Evolutionary conservation across 2,329 filamentous ascomycete species (phyloP).

Genomic region (Paracoccidioides brasiliensis): DNA sequence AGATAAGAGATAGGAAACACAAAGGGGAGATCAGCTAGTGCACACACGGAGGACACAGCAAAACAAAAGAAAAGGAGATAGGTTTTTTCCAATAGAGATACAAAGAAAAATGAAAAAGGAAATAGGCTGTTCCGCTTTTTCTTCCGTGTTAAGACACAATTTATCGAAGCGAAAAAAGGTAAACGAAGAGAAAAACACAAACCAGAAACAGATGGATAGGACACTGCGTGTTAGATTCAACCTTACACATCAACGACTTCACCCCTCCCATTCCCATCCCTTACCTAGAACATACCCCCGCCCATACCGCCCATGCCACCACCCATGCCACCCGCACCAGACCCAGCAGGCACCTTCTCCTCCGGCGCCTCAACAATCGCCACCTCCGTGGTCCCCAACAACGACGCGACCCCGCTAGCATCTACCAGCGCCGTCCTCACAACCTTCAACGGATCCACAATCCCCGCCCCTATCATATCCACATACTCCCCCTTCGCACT

Average conservation of each 20-base stretch:
- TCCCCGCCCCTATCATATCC: slow-evolving; percentile 95
- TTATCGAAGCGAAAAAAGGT: background rate
- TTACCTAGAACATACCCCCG: slow-evolving; percentile 48
- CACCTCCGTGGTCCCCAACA: slow-evolving; percentile 95
- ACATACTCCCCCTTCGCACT: slow-evolving; percentile 95
- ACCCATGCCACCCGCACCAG: slow-evolving; percentile 34
- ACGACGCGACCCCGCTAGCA: slow-evolving; percentile 87
- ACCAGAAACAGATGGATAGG: background rate
- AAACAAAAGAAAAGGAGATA: too few species aligned
- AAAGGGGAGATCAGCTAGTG: too few species aligned
- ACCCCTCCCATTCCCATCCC: too few species aligned
- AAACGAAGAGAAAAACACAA: background rate
- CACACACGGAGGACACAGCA: too few species aligned
- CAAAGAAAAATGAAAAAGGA: background rate
- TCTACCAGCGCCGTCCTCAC: slow-evolving; percentile 92
- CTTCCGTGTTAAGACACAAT: background rate
- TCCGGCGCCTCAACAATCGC: slow-evolving; percentile 93
- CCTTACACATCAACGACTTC: too few species aligned
- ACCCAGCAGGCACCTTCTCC: slow-evolving; percentile 59
- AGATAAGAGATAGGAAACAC: too few species aligned
- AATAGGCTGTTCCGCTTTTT: background rate
- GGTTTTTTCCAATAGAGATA: too few species aligned
- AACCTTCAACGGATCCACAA: slow-evolving; percentile 98
- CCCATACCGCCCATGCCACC: slow-evolving; percentile 52
- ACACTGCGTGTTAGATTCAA: background rate